These are phyloP conservation scores for Botryosphaeria agaves DNA, from an alignment of 2,329 filamentous ascomycete species.

Conservation along the genomic window DNA sequence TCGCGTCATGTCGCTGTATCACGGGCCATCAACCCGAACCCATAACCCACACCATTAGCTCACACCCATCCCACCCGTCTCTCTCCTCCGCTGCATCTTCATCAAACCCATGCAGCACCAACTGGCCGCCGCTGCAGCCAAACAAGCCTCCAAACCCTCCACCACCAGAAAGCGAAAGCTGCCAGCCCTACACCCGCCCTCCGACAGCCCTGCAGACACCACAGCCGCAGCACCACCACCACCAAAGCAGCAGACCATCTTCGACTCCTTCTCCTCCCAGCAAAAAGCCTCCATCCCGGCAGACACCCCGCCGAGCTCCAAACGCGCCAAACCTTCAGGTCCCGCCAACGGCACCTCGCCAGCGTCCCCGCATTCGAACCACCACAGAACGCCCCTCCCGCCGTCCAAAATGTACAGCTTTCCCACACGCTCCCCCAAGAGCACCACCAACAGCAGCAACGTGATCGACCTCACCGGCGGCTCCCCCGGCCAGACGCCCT, in stretches of 20 bases:
- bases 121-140: too few species aligned
- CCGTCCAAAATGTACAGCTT: constrained; percentile 38
- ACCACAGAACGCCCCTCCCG: constrained; percentile 11
- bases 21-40: too few species aligned
- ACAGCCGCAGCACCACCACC: constrained; percentile 3
- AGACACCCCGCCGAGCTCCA: constrained; percentile 3
- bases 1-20: too few species aligned
- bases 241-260: constrained; percentile 24
- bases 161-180: background rate
- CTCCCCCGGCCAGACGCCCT: constrained; percentile 8
- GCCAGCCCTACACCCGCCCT: constrained; percentile 2
- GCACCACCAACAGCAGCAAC: constrained; percentile 15
- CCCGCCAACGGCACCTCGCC: too few species aligned
- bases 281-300: constrained; percentile 5
- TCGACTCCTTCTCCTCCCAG: constrained; percentile 24
- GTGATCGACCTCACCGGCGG: constrained; percentile 27
- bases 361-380: too few species aligned
- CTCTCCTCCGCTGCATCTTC: too few species aligned
- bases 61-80: too few species aligned
- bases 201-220: too few species aligned
- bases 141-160: background rate
- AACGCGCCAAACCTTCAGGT: constrained; percentile 5
- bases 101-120: too few species aligned
- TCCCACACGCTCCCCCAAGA: too few species aligned
- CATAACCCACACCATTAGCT: too few species aligned